These are phyloP conservation scores for Syzygium aromaticum DNA, from an alignment of 345 rosid species.

Conservation along the genomic window DNA sequence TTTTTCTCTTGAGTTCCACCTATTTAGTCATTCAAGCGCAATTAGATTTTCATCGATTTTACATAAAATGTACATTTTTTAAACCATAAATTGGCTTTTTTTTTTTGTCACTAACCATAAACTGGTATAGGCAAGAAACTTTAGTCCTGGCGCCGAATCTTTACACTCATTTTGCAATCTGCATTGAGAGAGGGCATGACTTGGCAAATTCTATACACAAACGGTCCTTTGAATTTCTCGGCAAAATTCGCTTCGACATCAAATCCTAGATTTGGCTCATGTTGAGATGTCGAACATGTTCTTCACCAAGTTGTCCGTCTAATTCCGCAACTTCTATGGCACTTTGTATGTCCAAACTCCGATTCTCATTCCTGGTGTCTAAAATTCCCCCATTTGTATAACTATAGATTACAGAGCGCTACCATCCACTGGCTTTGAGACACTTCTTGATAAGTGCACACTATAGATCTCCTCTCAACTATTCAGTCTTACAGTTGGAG, in stretches of 20 bases:
- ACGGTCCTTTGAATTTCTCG: not conserved
- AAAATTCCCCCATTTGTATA: too few relatives aligned
- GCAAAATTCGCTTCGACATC: not conserved
- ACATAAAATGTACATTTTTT: too few relatives aligned
- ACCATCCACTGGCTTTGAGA: too few relatives aligned
- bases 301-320: slow-evolving; percentile 40
- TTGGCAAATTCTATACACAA: slow-evolving; percentile 1
- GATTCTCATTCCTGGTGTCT: too few relatives aligned
- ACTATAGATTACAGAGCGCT: too few relatives aligned
- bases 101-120: too few relatives aligned
- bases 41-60: not conserved
- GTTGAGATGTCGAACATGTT: slow-evolving; percentile 35
- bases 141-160: not conserved
- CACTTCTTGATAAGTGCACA: too few relatives aligned
- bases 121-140: too few relatives aligned
- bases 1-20: accelerated
- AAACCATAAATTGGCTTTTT: too few relatives aligned
- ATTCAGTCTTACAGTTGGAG: too few relatives aligned
- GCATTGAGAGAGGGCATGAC: not conserved
- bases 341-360: slow-evolving; percentile 9
- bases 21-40: too few relatives aligned
- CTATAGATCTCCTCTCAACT: too few relatives aligned
- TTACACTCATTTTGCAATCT: not conserved
- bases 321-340: slow-evolving; percentile 19
- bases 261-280: slow-evolving; percentile 3